phyloP scores from a whole-genome alignment of 2,329 filamentous ascomycete species.

The Anisogramma anomala region DNA sequence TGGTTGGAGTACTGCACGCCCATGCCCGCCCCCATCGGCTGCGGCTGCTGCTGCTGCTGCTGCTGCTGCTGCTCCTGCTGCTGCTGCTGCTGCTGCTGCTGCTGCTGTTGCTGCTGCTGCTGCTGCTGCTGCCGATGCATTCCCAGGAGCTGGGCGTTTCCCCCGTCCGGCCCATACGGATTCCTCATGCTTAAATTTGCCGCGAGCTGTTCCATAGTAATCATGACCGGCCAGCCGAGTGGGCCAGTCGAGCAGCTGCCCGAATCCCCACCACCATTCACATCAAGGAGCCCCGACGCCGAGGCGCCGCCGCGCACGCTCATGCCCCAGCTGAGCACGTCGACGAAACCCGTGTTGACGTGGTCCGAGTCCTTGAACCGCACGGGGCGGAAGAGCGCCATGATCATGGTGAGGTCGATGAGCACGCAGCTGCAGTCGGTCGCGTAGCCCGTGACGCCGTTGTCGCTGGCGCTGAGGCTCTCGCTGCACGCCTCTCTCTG shows the following conservation, averaged over 20 bases:
- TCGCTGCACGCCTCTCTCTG: slow-evolving; percentile 24
- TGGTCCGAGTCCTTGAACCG: slow-evolving; percentile 11
- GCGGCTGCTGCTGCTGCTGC: background rate
- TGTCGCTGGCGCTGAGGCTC: slow-evolving; percentile 18
- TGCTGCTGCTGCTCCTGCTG: background rate
- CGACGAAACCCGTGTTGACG: background rate
- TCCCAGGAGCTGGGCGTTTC: background rate
- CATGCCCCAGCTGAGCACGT: too few relatives aligned
- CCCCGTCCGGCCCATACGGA: slow-evolving; percentile 1
- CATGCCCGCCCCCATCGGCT: background rate
- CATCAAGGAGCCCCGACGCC: too few relatives aligned
- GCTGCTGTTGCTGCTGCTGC: background rate
- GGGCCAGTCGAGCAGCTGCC: background rate
- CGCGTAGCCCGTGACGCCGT: slow-evolving; percentile 9
- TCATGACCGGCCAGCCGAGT: background rate
- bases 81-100: background rate
- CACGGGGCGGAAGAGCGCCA: slow-evolving; percentile 8
- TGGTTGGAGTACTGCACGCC: too few relatives aligned
- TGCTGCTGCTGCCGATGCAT: too few relatives aligned
- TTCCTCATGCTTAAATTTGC: slow-evolving; percentile 9
- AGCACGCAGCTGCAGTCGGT: slow-evolving; percentile 12
- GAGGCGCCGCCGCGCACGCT: too few relatives aligned
- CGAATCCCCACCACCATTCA: background rate
- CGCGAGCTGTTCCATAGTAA: slow-evolving; percentile 6
- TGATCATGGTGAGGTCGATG: slow-evolving; percentile 8